Base-by-base conservation (phyloP, 352 stramenopile genomes). In the Phytophthora kernoviae region DNA sequence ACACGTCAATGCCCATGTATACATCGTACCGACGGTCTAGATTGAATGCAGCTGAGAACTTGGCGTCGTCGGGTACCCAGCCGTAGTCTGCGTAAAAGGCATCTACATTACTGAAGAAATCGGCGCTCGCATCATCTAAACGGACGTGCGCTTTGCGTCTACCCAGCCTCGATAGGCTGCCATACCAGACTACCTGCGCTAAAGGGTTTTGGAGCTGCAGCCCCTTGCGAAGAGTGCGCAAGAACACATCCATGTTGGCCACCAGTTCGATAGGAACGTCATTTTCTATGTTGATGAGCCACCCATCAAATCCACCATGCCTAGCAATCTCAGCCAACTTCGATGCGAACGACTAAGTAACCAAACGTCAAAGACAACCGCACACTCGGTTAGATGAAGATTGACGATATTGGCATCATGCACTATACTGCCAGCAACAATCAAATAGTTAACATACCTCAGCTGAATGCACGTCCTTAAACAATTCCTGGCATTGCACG, bases 231-330 rank as follows among this genome's bases (percentile, higher is more conserved):
- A 77, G 67, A 36, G 53, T 62, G 2, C 43, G 26, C 42, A 83
- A 70, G 43, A 84, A 81, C 3, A 63, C 52, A 30, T 79, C 33
- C 37, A 79, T 66, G 37, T 70, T 68, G 6, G 37, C 18, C 12
- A 72, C 49, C 5, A 80, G 46, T 26, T 65, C 59, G 30, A 40
- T 32, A 22, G 53, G 49, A 5, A 85, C 46, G 27, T 77, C 43
- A 58, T 82, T 87, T 45, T 88, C 74, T 20, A 88, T 65, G 46
- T 85, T 85, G n/a, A 88, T 50, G n/a, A 88, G 64, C 69, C 78
- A 88, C 9, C 79, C 79, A 44, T 87, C 79, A 37, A 89, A 85
- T 10, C 72, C 69, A 30, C 76, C 59, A 17, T 79, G 62, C 24
- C 53, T 50, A 22, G 77, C 66, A 27, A 84, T 82, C 18, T 33